phyloP scores from a whole-genome alignment of 176 grass and related monocot genomes.

The Puccinellia tenuiflora region DNA sequence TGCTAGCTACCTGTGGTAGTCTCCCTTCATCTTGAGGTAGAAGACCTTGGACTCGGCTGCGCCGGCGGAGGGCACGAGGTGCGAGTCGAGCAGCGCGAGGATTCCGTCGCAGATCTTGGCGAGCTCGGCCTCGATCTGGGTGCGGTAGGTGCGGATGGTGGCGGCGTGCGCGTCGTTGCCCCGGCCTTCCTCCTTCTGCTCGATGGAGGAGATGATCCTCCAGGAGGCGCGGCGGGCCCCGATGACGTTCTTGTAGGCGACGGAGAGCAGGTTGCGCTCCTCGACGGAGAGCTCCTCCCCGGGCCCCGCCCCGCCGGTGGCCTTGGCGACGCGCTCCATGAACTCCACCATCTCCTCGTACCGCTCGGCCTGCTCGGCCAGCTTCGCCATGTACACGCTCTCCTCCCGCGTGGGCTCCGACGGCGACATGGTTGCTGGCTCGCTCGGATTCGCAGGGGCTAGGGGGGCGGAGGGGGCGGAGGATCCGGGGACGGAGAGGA shows the following conservation, averaged over 20 bases:
- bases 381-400: slow-evolving; percentile 89
- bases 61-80: slow-evolving; percentile 71
- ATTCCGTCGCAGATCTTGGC: slow-evolving; percentile 77
- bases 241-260: slow-evolving; percentile 92
- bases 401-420: slow-evolving; percentile 62
- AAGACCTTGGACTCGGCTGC: slow-evolving; percentile 82
- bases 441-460: not conserved
- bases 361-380: slow-evolving; percentile 85
- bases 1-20: slow-evolving; percentile 66
- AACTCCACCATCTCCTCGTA: slow-evolving; percentile 95
- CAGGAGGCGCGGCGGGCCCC: slow-evolving; percentile 69
- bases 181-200: slow-evolving; percentile 87
- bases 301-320: slow-evolving; percentile 39
- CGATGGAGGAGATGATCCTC: slow-evolving; percentile 86
- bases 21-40: slow-evolving; percentile 95
- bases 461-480: not conserved
- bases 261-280: slow-evolving; percentile 87
- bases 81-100: slow-evolving; percentile 68
- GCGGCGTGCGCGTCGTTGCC: slow-evolving; percentile 67
- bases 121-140: slow-evolving; percentile 83
- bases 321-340: slow-evolving; percentile 71
- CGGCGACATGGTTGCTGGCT: slow-evolving; percentile 35
- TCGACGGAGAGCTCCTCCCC: slow-evolving; percentile 73
- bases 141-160: slow-evolving; percentile 61
- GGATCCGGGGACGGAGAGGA: not conserved